Conservation (phyloP, 225 moss, liverwort and hornwort species). For the Marchantia polymorpha region DNA sequence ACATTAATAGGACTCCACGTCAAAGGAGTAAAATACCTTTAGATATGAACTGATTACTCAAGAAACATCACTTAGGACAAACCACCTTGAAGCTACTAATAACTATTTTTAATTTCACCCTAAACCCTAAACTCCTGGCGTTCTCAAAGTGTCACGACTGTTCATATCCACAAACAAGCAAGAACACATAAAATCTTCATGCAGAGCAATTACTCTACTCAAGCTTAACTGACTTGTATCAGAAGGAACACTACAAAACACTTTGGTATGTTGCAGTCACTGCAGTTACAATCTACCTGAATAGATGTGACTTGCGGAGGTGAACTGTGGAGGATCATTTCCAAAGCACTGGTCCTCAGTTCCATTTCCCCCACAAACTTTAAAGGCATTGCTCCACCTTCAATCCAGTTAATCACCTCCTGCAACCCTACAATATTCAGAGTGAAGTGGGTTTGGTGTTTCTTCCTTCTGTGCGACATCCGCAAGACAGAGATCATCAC, state of each 20-base stretch:
- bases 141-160: too few relatives aligned
- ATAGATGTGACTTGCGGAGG: conserved; percentile 56
- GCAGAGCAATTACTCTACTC: background rate
- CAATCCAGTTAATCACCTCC: conserved; percentile 64
- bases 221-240: background rate
- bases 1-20: conserved; percentile 17
- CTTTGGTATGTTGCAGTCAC: background rate
- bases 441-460: conserved; percentile 67
- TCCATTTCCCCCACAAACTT: conserved; percentile 6
- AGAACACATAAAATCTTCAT: background rate
- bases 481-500: conserved; percentile 62
- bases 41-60: background rate
- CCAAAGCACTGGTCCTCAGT: conserved; percentile 46
- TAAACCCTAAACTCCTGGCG: too few relatives aligned
- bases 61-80: background rate
- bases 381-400: conserved; percentile 15
- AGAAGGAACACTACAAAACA: too few relatives aligned
- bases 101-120: too few relatives aligned
- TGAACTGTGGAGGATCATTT: conserved; percentile 69
- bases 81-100: too few relatives aligned
- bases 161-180: background rate
- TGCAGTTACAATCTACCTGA: conserved; percentile 49
- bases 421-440: conserved; percentile 57
- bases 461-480: conserved; percentile 68
- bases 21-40: conserved; percentile 5